Evolutionary conservation across 345 rosid genomes (phyloP).

Genomic region (Populus euphratica): DNA sequence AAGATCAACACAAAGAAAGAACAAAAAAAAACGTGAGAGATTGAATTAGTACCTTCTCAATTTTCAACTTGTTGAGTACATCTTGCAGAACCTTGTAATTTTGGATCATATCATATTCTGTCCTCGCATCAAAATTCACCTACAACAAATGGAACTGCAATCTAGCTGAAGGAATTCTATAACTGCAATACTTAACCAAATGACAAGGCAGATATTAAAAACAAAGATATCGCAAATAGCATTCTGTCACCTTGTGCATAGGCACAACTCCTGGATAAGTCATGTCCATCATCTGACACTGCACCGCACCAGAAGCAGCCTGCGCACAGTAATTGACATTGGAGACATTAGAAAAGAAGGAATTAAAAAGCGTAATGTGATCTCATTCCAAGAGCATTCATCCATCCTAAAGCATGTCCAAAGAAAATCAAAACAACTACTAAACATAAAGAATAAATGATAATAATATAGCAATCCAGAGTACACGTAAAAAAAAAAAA

Average conservation of each 20-base stretch:
- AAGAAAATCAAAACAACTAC: neutral
- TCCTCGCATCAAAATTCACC: slow-evolving; percentile 95
- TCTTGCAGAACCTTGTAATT: slow-evolving; percentile 98
- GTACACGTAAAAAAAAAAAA: neutral
- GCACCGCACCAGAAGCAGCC: slow-evolving; percentile 99
- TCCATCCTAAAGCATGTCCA: neutral
- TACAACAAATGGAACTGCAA: slow-evolving; percentile 16
- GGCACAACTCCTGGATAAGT: slow-evolving; percentile 95
- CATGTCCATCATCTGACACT: slow-evolving; percentile 96
- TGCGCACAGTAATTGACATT: slow-evolving; percentile 21
- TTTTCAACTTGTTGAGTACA: slow-evolving; percentile 83
- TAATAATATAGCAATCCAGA: neutral
- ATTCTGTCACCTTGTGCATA: slow-evolving; percentile 75
- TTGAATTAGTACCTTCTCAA: slow-evolving; percentile 61
- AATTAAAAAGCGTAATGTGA: neutral
- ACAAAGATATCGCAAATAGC: neutral
- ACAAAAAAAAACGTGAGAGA: neutral
- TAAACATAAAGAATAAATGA: neutral
- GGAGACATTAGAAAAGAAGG: neutral
- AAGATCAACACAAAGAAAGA: neutral
- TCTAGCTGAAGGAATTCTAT: neutral
- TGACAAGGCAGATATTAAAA: neutral
- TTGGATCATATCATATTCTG: slow-evolving; percentile 96
- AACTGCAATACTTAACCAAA: neutral
- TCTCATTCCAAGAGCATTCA: neutral